Base-by-base conservation (phyloP, 176 grass and related monocot species). In the Oryza australiensis region DNA sequence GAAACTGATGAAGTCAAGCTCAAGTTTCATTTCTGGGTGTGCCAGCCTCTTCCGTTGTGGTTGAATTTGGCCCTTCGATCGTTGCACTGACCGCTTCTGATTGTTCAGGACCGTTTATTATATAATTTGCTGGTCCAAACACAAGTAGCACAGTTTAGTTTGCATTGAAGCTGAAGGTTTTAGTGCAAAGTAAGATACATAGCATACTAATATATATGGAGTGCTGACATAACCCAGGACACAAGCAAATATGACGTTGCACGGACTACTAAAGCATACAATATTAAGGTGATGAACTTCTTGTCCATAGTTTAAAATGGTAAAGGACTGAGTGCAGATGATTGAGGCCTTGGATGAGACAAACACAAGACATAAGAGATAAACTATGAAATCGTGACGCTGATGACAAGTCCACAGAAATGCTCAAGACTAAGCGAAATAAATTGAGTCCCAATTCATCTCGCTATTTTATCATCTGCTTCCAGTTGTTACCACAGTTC, bases 61-160 rank as follows among this genome's bases (percentile, higher is more conserved):
- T 40, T 73, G 85, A 18, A 62, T 66, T 71, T 4, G 66, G 65
- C 2, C 67, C 77, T 77, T 85, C 85, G 40, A 82, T 86, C 40
- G 29, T 23, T 30, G 37, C 18, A 43, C 66, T 73, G 45, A 16
- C 65, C 7, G 11, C 76, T 48, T 67, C 72, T 29, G 72, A 55
- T 73, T 82, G 77, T 33, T 74, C 85, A 73, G 85, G 16, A 10
- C 82, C 85, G 76, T 88, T 88, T 65, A 91, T 66, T 11, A 88
- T 78, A 68, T 87, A 84, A 70, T 65, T 91, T 55, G 85, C 77
- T 87, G 76, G 65, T 65, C 28, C 65, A 84, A 46, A 74, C 26
- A 86, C 41, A 86, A 78, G 37, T 12, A 83, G 12, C 62, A 64
- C 14, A 62, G 73, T 68, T 73, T 51, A 80, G 29, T 55, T 70